phyloP scores from a whole-genome alignment of 768 basidiomycete genomes.

The Strobilomyces dryophilus region DNA sequence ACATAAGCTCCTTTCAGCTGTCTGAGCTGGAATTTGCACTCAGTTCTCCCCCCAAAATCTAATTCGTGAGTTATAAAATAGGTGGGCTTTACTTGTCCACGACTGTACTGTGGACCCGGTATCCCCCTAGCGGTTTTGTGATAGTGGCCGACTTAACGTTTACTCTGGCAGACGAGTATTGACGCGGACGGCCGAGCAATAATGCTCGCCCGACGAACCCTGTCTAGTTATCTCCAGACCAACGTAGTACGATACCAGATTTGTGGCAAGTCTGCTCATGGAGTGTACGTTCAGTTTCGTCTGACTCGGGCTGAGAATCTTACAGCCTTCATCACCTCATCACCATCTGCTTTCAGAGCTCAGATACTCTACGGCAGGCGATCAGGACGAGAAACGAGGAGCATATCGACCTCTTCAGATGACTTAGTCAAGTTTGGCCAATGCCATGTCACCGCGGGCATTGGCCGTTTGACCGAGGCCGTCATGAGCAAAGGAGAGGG shows the following conservation, averaged over 20 bases:
- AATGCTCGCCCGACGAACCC: slow-evolving; percentile 13
- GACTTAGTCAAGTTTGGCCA: slow-evolving; percentile 35
- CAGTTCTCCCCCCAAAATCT: too few relatives aligned
- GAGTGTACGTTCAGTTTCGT: slow-evolving; percentile 14
- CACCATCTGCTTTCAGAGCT: slow-evolving; percentile 2
- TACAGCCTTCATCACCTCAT: neutral
- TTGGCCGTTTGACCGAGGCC: slow-evolving; percentile 42
- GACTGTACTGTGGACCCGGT: too few relatives aligned
- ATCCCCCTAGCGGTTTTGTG: too few relatives aligned
- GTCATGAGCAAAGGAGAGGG: slow-evolving; percentile 68
- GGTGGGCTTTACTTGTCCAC: too few relatives aligned
- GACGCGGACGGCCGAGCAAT: too few relatives aligned
- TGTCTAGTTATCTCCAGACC: neutral
- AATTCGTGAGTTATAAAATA: too few relatives aligned
- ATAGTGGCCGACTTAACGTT: too few relatives aligned
- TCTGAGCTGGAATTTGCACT: too few relatives aligned
- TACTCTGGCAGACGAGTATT: too few relatives aligned
- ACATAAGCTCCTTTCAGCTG: too few relatives aligned
- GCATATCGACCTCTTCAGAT: slow-evolving; percentile 21
- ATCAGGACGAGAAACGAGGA: slow-evolving; percentile 5
- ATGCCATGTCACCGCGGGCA: slow-evolving; percentile 43
- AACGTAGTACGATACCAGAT: neutral
- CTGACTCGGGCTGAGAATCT: neutral
- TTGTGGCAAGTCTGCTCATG: neutral
- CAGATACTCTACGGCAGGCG: neutral